Evolutionary conservation across 345 rosid genomes (phyloP).

Genomic region (Dimocarpus longan): DNA sequence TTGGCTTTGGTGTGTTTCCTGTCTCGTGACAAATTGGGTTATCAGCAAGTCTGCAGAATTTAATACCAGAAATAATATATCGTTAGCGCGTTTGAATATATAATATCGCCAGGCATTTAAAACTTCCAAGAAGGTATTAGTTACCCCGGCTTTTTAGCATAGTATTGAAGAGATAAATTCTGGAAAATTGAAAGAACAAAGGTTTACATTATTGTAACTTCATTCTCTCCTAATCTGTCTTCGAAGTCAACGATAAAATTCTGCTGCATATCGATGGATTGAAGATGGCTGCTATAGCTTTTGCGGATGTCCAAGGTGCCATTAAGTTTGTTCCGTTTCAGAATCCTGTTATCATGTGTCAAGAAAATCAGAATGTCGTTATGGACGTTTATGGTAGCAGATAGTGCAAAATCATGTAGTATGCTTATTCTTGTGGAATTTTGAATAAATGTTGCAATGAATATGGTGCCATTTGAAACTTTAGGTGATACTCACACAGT

Average conservation of each 20-base stretch:
- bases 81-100: not conserved
- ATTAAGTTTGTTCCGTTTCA: constrained; percentile 42
- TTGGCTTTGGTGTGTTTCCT: constrained; percentile 12
- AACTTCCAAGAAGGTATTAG: not conserved
- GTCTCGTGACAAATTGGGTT: constrained; percentile 62
- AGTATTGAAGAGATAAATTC: not conserved
- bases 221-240: not conserved
- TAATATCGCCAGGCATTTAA: no score
- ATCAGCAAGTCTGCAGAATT: constrained; percentile 50
- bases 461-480: not conserved
- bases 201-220: constrained; percentile 49
- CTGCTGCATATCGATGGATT: constrained; percentile 52
- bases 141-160: not conserved
- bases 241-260: constrained; percentile 41
- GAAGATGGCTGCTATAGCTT: constrained; percentile 42
- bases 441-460: not conserved
- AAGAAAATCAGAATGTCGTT: constrained; percentile 40
- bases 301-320: constrained; percentile 58
- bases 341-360: no score
- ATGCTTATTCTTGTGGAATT: no score
- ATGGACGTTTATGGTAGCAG: not conserved
- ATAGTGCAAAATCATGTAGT: no score
- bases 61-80: not conserved
- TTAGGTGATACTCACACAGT: constrained; percentile 56
- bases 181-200: not conserved